A percentile compares a stretch with the other conserved stretches of the same genome.
These are phyloP conservation scores for Chrysanthemum seticuspe DNA, from an alignment of 129 eudicot species.

Conservation along the genomic window DNA sequence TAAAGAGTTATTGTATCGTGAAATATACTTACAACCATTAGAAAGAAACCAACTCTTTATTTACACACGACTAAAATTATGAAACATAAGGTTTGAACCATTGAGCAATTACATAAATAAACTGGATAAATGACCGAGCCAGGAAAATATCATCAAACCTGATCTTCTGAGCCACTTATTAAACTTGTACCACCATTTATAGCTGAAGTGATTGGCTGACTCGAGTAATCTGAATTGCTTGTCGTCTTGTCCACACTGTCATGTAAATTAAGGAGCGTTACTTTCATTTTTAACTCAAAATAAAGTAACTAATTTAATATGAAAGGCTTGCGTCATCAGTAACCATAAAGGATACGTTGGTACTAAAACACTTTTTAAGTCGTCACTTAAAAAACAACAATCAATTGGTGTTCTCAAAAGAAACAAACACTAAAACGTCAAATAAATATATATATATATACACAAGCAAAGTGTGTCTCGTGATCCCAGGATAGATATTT, in stretches of 20 bases:
- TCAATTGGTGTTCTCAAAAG: background rate
- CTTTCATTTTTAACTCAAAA: background rate
- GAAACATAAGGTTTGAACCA: background rate
- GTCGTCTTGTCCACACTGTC: background rate
- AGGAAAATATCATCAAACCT: slow-evolving; percentile 6
- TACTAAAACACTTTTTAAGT: background rate
- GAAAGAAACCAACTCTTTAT: background rate
- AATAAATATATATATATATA: background rate
- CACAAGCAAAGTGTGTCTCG: background rate
- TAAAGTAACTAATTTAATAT: background rate
- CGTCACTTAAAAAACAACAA: background rate
- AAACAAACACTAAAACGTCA: background rate
- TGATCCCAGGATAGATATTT: background rate
- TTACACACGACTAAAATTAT: background rate
- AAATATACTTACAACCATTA: no score
- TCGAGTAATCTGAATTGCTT: background rate
- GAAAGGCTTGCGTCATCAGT: background rate
- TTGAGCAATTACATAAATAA: slow-evolving; percentile 3
- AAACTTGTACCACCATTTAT: background rate
- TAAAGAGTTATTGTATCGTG: no score
- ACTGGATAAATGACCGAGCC: slow-evolving; percentile 3
- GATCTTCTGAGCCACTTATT: background rate
- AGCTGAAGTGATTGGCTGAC: background rate
- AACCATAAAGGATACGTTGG: background rate
- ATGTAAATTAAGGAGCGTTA: slow-evolving; percentile 3